A percentile compares a stretch with the other conserved stretches of the same genome.
Conservation (phyloP, 257 asterid genomes). For the Solanum chilense region DNA sequence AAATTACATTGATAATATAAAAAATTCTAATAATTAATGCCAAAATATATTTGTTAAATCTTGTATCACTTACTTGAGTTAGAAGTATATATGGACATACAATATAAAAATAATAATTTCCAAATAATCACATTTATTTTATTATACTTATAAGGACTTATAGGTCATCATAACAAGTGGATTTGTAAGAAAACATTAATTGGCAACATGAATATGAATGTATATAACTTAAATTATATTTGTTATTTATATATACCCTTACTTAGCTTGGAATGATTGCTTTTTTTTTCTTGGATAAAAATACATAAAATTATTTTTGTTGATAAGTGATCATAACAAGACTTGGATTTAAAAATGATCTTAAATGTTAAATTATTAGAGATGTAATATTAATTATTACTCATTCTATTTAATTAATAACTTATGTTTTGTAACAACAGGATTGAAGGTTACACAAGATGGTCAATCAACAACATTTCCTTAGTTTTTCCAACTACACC, state of each 20-base stretch:
- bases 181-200: neutral
- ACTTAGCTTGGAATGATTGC: neutral
- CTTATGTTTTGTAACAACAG: neutral
- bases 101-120: neutral
- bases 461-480: constrained; percentile 80
- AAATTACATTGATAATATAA: neutral
- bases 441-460: constrained; percentile 45
- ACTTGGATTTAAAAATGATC: neutral
- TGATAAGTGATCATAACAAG: neutral
- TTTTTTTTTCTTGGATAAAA: neutral
- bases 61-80: neutral
- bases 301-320: neutral
- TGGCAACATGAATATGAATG: neutral
- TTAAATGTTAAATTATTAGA: neutral
- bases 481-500: constrained; percentile 58
- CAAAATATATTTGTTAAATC: neutral
- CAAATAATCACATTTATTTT: neutral
- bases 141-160: neutral
- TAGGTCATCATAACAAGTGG: neutral
- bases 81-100: neutral
- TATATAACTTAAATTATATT: neutral
- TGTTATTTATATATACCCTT: neutral
- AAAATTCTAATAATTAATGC: neutral
- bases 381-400: neutral
- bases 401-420: neutral